Evolutionary conservation across 306 rosid genomes (phyloP).

Genomic region (Cicer chorassanicum): DNA sequence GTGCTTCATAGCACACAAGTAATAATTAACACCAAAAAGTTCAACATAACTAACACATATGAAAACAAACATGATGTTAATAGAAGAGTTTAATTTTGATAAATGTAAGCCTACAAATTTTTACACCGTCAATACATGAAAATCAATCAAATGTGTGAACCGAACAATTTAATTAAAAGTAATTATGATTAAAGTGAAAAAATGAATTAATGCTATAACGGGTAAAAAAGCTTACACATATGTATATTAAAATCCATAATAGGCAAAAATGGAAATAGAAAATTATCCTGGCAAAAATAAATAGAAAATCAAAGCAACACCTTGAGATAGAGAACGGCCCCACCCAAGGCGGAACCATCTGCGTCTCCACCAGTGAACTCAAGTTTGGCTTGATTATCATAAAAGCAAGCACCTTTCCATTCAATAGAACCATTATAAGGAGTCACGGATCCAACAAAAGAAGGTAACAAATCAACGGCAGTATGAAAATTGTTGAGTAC

Average conservation of each 20-base stretch:
- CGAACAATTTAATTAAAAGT: no score
- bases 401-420: slow-evolving; percentile 94
- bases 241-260: no score
- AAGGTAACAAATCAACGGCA: slow-evolving; percentile 92
- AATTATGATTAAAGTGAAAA: no score
- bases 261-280: no score
- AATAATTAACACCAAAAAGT: background rate
- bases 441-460: slow-evolving; percentile 79
- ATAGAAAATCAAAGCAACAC: slow-evolving; percentile 36
- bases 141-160: no score
- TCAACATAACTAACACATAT: background rate
- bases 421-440: slow-evolving; percentile 63
- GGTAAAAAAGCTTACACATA: no score
- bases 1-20: background rate
- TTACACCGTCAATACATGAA: no score
- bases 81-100: no score
- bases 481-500: slow-evolving; percentile 83
- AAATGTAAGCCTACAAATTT: no score
- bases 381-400: slow-evolving; percentile 68
- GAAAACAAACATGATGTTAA: background rate
- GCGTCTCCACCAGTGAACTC: slow-evolving; percentile 58
- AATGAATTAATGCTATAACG: no score
- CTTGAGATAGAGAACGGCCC: slow-evolving; percentile 86
- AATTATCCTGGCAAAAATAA: no score
- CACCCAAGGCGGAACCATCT: slow-evolving; percentile 61